phyloP scores from a whole-genome alignment of 441 rosid species.

The Geranium incanum region DNA sequence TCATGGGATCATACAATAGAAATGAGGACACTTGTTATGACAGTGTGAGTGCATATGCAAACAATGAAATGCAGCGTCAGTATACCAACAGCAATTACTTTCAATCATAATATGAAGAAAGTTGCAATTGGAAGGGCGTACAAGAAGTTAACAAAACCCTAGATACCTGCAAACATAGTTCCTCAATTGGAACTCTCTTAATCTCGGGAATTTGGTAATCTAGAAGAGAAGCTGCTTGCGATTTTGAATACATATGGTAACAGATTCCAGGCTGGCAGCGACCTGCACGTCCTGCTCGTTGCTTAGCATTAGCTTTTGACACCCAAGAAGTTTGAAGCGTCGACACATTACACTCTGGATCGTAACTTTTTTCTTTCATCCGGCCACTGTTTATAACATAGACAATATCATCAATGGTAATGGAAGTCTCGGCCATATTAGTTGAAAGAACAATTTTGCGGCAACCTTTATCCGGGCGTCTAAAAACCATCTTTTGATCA shows the following conservation, averaged over 20 bases:
- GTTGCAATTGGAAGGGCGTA: background rate
- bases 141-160: background rate
- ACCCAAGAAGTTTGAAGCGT: slow-evolving; percentile 93
- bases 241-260: slow-evolving; percentile 82
- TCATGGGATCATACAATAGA: too few species aligned
- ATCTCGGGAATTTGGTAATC: slow-evolving; percentile 89
- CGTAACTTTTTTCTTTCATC: slow-evolving; percentile 97
- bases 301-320: slow-evolving; percentile 93
- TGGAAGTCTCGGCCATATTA: slow-evolving; percentile 89
- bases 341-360: slow-evolving; percentile 79
- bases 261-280: slow-evolving; percentile 95
- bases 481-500: slow-evolving; percentile 82
- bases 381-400: slow-evolving; percentile 95
- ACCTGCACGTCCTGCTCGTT: slow-evolving; percentile 95
- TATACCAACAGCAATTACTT: background rate
- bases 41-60: background rate
- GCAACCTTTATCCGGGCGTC: slow-evolving; percentile 62
- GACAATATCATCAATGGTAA: slow-evolving; percentile 94
- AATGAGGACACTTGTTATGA: background rate
- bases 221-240: slow-evolving; percentile 69
- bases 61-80: background rate
- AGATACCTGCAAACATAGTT: slow-evolving; percentile 85
- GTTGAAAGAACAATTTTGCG: slow-evolving; percentile 88
- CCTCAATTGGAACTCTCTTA: slow-evolving; percentile 88
- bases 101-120: background rate